Evolutionary conservation across 2,329 filamentous ascomycete species (phyloP).

Genomic region (Zymoseptoria ardabiliae): DNA sequence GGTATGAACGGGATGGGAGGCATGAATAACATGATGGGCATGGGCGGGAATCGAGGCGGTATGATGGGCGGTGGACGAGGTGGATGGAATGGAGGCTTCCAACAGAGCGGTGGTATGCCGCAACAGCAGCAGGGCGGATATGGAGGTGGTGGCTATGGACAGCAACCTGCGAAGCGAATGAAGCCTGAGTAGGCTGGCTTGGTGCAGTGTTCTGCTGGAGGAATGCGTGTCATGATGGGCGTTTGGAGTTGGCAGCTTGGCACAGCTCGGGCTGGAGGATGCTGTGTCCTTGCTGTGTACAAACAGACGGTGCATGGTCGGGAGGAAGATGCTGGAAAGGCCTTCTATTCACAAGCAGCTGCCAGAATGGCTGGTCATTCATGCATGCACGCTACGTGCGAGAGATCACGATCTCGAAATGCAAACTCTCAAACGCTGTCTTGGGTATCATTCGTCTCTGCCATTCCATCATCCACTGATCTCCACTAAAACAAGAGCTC

Average conservation of each 20-base stretch:
- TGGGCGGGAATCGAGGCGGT: constrained; percentile 37
- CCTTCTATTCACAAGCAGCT: neutral
- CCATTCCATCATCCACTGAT: neutral
- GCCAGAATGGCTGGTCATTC: no score
- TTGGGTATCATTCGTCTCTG: constrained; percentile 3
- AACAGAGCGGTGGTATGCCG: constrained; percentile 47
- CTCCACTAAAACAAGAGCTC: neutral
- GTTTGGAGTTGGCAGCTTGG: neutral
- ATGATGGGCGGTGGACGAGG: constrained; percentile 49
- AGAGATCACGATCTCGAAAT: neutral
- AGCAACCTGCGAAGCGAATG: constrained; percentile 21
- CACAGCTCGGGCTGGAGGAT: neutral
- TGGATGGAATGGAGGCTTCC: constrained; percentile 32
- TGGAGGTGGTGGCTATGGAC: constrained; percentile 17
- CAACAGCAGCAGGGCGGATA: constrained; percentile 2
- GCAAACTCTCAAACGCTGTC: neutral
- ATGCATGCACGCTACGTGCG: neutral
- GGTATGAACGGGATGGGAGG: constrained; percentile 19
- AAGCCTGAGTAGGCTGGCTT: constrained; percentile 4
- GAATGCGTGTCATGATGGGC: neutral
- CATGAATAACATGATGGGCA: constrained; percentile 33
- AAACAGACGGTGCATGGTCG: neutral
- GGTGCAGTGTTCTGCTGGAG: neutral
- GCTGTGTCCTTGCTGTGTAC: neutral
- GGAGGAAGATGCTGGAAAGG: neutral